A percentile compares a stretch with the other conserved stretches of the same genome.
Conservation (phyloP, 129 eudicot genomes). For the Lactuca sativa region DNA sequence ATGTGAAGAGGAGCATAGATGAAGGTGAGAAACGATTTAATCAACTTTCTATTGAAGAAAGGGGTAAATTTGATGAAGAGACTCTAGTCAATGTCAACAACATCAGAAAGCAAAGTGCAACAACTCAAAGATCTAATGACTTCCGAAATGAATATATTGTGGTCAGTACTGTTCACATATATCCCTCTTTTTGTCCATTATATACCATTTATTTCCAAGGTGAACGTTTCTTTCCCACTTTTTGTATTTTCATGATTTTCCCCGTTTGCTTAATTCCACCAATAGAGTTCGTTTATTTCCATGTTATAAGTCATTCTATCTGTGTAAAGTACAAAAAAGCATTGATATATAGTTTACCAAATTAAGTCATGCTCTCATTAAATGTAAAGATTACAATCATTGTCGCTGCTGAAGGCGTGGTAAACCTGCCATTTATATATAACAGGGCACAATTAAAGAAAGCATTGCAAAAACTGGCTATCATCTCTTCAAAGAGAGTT, state of each 20-base stretch:
- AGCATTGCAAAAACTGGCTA: slow-evolving; percentile 63
- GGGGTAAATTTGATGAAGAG: slow-evolving; percentile 18
- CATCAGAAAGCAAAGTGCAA: slow-evolving; percentile 14
- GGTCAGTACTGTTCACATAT: slow-evolving; percentile 9
- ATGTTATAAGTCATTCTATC: neutral
- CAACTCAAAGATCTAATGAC: slow-evolving; percentile 4
- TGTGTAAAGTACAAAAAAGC: neutral
- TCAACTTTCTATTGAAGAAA: slow-evolving; percentile 17
- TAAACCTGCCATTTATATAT: slow-evolving; percentile 56
- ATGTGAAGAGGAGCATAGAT: neutral
- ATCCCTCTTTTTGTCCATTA: neutral
- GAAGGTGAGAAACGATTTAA: slow-evolving; percentile 15
- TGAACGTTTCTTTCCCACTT: neutral
- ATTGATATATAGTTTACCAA: neutral
- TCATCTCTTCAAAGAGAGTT: slow-evolving; percentile 56
- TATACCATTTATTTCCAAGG: neutral
- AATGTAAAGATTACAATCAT: slow-evolving; percentile 63
- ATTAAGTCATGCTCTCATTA: slow-evolving; percentile 11
- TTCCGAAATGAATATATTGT: slow-evolving; percentile 11
- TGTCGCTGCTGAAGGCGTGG: slow-evolving; percentile 71
- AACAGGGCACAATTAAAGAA: slow-evolving; percentile 59
- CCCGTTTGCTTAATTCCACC: no score
- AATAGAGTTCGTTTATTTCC: neutral
- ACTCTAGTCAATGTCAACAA: slow-evolving; percentile 26
- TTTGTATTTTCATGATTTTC: neutral